Evolutionary conservation across 495 filamentous ascomycete species (phyloP).

Genomic region (Saxophila tyrrhenica): DNA sequence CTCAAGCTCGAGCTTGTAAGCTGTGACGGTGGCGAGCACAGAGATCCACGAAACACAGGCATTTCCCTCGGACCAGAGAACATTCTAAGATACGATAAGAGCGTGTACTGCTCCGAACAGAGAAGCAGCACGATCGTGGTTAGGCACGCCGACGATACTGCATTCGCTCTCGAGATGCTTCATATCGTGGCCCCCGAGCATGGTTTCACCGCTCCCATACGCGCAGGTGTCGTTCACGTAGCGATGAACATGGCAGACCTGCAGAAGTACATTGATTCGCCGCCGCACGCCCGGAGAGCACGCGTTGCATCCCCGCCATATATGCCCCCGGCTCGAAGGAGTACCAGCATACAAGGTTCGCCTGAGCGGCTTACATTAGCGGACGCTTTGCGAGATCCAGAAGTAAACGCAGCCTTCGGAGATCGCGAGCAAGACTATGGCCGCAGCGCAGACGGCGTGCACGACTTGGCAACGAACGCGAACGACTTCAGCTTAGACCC

Average conservation of each 20-base stretch:
- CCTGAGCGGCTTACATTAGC: constrained; percentile 18
- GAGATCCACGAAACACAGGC: constrained; percentile 25
- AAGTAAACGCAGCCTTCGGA: constrained; percentile 9
- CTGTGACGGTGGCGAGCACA: constrained; percentile 74
- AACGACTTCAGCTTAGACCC: constrained; percentile 9
- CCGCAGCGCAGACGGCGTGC: neutral
- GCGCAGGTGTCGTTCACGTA: constrained; percentile 89
- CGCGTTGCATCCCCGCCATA: constrained; percentile 2
- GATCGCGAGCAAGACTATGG: neutral
- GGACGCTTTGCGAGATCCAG: constrained; percentile 25
- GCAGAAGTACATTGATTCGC: constrained; percentile 49
- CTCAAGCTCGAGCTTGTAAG: constrained; percentile 75
- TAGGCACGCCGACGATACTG: constrained; percentile 61
- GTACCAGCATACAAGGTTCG: constrained; percentile 42
- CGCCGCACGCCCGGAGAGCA: neutral
- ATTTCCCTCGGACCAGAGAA: constrained; percentile 59
- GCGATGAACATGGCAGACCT: constrained; percentile 73
- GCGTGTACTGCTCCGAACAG: constrained; percentile 81
- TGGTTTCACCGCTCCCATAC: constrained; percentile 74
- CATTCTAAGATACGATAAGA: constrained; percentile 66
- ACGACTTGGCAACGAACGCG: neutral
- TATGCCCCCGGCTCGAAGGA: constrained; percentile 48
- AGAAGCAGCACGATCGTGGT: constrained; percentile 76
- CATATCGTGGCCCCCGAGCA: constrained; percentile 75
- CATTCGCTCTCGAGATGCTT: constrained; percentile 71